A percentile compares a stretch with the other conserved stretches of the same genome.
phyloP scores from a whole-genome alignment of 2,329 filamentous ascomycete genomes.

The Fusarium scirpi region DNA sequence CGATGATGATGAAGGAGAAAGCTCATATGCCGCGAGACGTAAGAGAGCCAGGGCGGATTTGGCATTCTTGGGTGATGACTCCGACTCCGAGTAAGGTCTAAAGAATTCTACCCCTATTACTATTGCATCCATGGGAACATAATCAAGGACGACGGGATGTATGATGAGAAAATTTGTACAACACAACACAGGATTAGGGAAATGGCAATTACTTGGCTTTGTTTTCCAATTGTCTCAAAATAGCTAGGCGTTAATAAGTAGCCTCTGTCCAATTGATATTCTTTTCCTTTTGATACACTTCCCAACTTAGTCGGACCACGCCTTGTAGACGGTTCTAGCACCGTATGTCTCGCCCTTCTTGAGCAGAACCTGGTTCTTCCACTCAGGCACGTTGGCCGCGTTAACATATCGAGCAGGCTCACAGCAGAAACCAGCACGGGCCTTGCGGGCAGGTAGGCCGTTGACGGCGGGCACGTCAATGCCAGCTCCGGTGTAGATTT shows the following conservation, averaged over 20 bases:
- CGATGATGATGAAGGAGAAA: slow-evolving; percentile 48
- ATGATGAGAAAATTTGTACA: slow-evolving; percentile 37
- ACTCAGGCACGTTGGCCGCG: slow-evolving; percentile 83
- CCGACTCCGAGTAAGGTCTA: slow-evolving; percentile 67
- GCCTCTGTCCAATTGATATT: slow-evolving; percentile 20
- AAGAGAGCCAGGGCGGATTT: slow-evolving; percentile 64
- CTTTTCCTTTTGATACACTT: slow-evolving; percentile 4
- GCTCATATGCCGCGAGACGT: slow-evolving; percentile 58
- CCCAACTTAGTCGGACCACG: slow-evolving; percentile 74
- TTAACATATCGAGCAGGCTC: slow-evolving; percentile 94
- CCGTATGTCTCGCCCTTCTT: slow-evolving; percentile 90
- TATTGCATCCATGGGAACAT: slow-evolving; percentile 4
- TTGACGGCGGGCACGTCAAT: slow-evolving; percentile 79
- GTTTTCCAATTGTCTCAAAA: slow-evolving; percentile 12
- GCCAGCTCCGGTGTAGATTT: slow-evolving; percentile 93
- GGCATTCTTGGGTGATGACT: slow-evolving; percentile 77
- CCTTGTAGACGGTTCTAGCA: slow-evolving; percentile 83
- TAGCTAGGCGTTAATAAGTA: slow-evolving; percentile 27
- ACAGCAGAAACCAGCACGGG: slow-evolving; percentile 86
- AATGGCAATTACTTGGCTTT: slow-evolving; percentile 11
- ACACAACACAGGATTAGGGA: slow-evolving; percentile 11
- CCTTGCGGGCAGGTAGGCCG: slow-evolving; percentile 71
- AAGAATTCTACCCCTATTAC: slow-evolving; percentile 2
- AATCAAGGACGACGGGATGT: slow-evolving; percentile 19
- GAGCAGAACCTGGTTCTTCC: slow-evolving; percentile 81